These are phyloP conservation scores for Casuarina equisetifolia DNA, from an alignment of 306 rosid genomes.

Conservation along the genomic window DNA sequence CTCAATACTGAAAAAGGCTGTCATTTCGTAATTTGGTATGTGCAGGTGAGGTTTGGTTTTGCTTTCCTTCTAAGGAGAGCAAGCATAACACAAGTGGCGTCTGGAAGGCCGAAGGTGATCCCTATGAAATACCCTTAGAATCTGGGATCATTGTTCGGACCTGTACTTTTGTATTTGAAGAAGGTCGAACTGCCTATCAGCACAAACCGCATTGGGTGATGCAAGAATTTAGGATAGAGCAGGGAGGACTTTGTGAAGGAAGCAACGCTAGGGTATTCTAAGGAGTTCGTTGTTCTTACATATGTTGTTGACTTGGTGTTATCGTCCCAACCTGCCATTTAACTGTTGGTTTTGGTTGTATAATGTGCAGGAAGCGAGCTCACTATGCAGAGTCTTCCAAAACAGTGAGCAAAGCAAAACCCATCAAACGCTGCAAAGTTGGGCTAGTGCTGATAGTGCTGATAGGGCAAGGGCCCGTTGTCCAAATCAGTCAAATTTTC, in stretches of 20 bases:
- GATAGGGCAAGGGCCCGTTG: neutral
- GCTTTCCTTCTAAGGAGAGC: slow-evolving; percentile 3
- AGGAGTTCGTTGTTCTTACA: slow-evolving; percentile 4
- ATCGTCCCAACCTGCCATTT: slow-evolving; percentile 28
- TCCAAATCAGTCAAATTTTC: slow-evolving; percentile 1
- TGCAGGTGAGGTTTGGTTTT: slow-evolving; percentile 36
- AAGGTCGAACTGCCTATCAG: slow-evolving; percentile 25
- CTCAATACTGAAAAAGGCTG: neutral
- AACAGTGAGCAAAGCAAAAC: slow-evolving; percentile 11
- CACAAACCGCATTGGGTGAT: slow-evolving; percentile 31
- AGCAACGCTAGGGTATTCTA: slow-evolving; percentile 28
- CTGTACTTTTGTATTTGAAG: slow-evolving; percentile 32
- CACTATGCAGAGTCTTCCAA: slow-evolving; percentile 33
- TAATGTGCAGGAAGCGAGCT: slow-evolving; percentile 33
- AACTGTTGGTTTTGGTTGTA: slow-evolving; percentile 40
- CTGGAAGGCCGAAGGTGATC: slow-evolving; percentile 36
- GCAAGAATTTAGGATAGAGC: slow-evolving; percentile 32
- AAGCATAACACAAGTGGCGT: slow-evolving; percentile 21
- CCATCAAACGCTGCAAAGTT: neutral
- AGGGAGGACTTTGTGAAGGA: neutral
- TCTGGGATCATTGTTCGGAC: slow-evolving; percentile 25
- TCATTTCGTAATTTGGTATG: neutral
- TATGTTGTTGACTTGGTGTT: slow-evolving; percentile 1
- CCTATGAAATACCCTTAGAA: slow-evolving; percentile 21
- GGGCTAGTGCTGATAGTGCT: slow-evolving; percentile 1